Evolutionary conservation across 768 basidiomycete species (phyloP).

Genomic region (Amanita exitialis): DNA sequence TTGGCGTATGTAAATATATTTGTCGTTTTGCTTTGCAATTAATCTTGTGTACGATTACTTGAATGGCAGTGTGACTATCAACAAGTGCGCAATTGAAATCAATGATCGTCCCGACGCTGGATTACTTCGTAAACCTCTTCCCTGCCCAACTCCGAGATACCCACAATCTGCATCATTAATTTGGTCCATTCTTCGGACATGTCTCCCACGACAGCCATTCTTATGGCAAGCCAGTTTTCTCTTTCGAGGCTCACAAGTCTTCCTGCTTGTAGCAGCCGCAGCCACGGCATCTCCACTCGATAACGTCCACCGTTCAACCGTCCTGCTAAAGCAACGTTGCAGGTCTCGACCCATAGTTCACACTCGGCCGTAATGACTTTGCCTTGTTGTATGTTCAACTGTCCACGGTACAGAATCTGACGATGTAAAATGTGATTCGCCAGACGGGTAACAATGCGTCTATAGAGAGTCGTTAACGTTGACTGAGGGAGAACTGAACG

Average conservation of each 20-base stretch:
- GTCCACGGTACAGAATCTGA: slow-evolving; percentile 69
- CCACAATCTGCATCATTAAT: slow-evolving; percentile 38
- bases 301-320: slow-evolving; percentile 33
- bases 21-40: slow-evolving; percentile 30
- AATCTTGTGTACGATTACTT: slow-evolving; percentile 4
- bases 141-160: slow-evolving; percentile 49
- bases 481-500: slow-evolving; percentile 50
- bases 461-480: slow-evolving; percentile 55
- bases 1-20: slow-evolving; percentile 18
- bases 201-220: slow-evolving; percentile 37
- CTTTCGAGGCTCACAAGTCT: slow-evolving; percentile 56
- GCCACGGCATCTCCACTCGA: slow-evolving; percentile 71
- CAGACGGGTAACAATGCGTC: slow-evolving; percentile 60
- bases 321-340: slow-evolving; percentile 44
- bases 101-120: slow-evolving; percentile 28
- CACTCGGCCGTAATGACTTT: slow-evolving; percentile 58
- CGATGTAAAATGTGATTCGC: slow-evolving; percentile 78
- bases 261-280: slow-evolving; percentile 57
- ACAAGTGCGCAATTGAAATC: not conserved
- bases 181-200: slow-evolving; percentile 46
- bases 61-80: slow-evolving; percentile 9
- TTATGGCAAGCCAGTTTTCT: slow-evolving; percentile 36
- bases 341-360: slow-evolving; percentile 79
- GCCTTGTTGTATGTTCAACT: slow-evolving; percentile 52
- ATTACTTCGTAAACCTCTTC: slow-evolving; percentile 54